phyloP scores from a whole-genome alignment of 2,329 filamentous ascomycete species.

The Phaeosphaeria sp. region DNA sequence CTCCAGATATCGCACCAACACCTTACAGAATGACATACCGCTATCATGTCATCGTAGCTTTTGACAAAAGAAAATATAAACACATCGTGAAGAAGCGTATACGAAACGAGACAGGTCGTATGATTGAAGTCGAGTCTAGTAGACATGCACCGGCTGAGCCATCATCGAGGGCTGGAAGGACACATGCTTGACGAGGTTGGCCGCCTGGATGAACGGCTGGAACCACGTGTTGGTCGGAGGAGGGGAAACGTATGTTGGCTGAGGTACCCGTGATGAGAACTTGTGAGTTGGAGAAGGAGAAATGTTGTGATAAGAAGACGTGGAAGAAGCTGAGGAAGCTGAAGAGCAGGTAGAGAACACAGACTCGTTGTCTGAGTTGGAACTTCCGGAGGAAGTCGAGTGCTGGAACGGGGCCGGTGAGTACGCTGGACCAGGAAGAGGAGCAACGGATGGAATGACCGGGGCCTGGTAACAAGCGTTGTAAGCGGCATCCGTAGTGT shows the following conservation, averaged over 20 bases:
- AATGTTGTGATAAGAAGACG: conserved; percentile 44
- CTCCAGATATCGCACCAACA: conserved; percentile 37
- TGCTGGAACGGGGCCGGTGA: conserved; percentile 38
- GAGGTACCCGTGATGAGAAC: conserved; percentile 34
- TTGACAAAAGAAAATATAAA: conserved; percentile 40
- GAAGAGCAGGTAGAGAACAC: conserved; percentile 50
- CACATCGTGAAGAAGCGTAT: conserved; percentile 43
- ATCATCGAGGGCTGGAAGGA: conserved; percentile 50
- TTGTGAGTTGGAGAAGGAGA: conserved; percentile 34
- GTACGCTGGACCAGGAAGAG: conserved; percentile 40
- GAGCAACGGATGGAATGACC: conserved; percentile 38
- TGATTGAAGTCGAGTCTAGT: conserved; percentile 29
- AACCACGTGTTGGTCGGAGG: conserved; percentile 46
- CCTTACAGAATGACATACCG: conserved; percentile 34
- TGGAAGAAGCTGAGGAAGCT: conserved; percentile 45
- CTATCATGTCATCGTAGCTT: conserved; percentile 49
- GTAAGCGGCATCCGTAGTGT: conserved; percentile 38
- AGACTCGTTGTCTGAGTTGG: conserved; percentile 49
- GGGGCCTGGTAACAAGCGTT: conserved; percentile 39
- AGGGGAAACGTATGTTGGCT: conserved; percentile 47
- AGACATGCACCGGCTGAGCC: conserved; percentile 45
- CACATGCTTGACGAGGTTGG: conserved; percentile 50
- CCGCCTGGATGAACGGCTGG: conserved; percentile 49
- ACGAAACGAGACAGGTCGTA: conserved; percentile 12
- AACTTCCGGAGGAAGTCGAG: conserved; percentile 46